Percentiles rank a stretch among this genome's conserved stretches.
Evolutionary conservation across 208 protist genomes (phyloP).

Genomic region (Crithidia expoeki): DNA sequence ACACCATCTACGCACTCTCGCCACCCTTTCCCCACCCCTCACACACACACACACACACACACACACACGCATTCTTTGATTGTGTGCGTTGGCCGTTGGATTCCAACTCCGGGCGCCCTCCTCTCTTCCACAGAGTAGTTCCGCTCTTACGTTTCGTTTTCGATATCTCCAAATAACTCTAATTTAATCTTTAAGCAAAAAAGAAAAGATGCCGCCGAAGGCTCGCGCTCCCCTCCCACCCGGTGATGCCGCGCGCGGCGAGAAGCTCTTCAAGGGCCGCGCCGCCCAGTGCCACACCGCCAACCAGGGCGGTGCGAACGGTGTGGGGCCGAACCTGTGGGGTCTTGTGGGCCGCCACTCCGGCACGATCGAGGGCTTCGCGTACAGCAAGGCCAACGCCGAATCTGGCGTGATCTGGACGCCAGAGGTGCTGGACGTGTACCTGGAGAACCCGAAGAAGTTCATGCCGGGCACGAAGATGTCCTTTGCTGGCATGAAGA

Average conservation of each 20-base stretch:
- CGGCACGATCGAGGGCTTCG: constrained; percentile 91
- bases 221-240: constrained; percentile 66
- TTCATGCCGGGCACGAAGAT: constrained; percentile 98
- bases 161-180: constrained; percentile 15
- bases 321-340: constrained; percentile 92
- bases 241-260: constrained; percentile 81
- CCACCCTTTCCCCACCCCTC: too few species aligned
- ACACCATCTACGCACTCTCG: too few species aligned
- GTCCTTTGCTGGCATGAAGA: constrained; percentile 97
- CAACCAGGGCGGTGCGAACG: constrained; percentile 88
- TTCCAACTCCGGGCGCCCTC: too few species aligned
- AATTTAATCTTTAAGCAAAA: constrained; percentile 5
- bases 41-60: too few species aligned
- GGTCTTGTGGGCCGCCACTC: constrained; percentile 93
- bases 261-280: constrained; percentile 94
- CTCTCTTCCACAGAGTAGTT: not conserved
- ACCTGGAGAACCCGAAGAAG: constrained; percentile 98
- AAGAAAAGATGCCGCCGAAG: constrained; percentile 71
- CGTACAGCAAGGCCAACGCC: constrained; percentile 96
- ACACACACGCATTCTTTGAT: not conserved
- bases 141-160: not conserved
- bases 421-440: constrained; percentile 93
- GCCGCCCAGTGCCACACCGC: constrained; percentile 95
- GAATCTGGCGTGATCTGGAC: constrained; percentile 93
- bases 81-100: too few species aligned